Evolutionary conservation across 176 grass and related monocot genomes (phyloP).

Genomic region (Carex pumila): DNA sequence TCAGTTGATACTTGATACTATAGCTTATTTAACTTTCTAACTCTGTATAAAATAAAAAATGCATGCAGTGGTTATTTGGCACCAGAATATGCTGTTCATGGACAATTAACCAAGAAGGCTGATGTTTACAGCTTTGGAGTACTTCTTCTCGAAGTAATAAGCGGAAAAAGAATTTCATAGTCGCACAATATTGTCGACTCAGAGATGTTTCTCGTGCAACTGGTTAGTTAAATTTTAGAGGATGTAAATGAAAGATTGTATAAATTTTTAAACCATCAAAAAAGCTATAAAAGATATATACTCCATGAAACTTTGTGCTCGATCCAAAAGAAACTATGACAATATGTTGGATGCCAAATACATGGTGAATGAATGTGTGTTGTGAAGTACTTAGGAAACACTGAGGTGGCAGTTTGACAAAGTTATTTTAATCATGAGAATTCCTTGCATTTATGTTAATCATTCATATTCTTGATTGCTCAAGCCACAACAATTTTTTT

Average conservation of each 20-base stretch:
- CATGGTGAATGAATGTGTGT: neutral
- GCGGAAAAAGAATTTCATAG: conserved; percentile 7
- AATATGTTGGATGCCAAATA: neutral
- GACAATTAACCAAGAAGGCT: conserved; percentile 12
- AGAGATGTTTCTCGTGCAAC: neutral
- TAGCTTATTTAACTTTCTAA: neutral
- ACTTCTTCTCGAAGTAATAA: conserved; percentile 9
- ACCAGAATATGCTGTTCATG: conserved; percentile 17
- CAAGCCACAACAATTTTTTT: too few relatives aligned
- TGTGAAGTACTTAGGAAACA: too few relatives aligned
- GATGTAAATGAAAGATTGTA: neutral
- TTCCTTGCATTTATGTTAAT: too few relatives aligned
- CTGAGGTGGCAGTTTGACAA: too few relatives aligned
- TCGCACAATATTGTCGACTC: neutral
- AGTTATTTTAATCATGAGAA: too few relatives aligned
- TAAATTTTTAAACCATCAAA: neutral
- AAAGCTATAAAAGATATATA: neutral
- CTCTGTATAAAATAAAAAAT: neutral
- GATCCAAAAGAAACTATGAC: neutral
- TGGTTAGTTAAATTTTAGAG: neutral
- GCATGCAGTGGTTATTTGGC: conserved; percentile 25
- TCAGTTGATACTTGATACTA: neutral
- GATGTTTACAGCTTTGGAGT: conserved; percentile 30
- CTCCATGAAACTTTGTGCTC: neutral
- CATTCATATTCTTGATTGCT: too few relatives aligned